Base-by-base conservation (phyloP, 495 filamentous ascomycete species). In the Aspergillus ellipticus region DNA sequence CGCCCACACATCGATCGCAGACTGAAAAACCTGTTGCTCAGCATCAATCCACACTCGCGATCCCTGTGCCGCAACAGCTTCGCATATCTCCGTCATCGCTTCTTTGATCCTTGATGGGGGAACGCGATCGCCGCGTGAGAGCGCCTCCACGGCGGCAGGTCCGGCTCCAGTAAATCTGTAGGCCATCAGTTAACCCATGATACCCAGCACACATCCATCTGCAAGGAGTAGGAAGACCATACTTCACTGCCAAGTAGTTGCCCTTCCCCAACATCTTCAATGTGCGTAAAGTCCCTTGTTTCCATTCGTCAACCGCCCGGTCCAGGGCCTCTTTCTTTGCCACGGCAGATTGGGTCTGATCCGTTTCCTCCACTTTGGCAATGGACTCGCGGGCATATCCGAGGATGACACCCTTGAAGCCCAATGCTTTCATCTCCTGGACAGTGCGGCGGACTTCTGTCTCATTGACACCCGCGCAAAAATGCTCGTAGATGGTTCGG, bases 401-500 rank as follows among this genome's bases (percentile, higher is more conserved):
- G 24, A 95, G 74, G 58, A 93, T 90, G 10, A 94, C 84, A 6
- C 90, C 90, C 42, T 75, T 80, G 61, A 86, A 91, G 8, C 90
- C 90, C 16, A 91, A 74, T 31, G 71, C 63, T 59, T 85, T 85
- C 47, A 89, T 77, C 4, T 74, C 69, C 20, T 76, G 64, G 41
- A 89, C 79, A 0, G 85, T 89, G 26, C 56, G 62, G 6, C 67
- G 62, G 22, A 93, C 85, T 66, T 92, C 86, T 1, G 58, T 51
- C 0, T 76, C 69, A 43, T 82, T 87, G 64, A 87, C 83, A 17
- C 90, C 90, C 1, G 88, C 87, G 65, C 90, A 95, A 67, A 93
- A 95, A 62, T 95, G 89, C 51, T 82, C 81, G 66, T 95, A 95
- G 64, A 95, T 90, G 0, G 88, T 93, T 53, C 84, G 79, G 56